These are phyloP conservation scores for Helminthosporium solani DNA, from an alignment of 2,329 filamentous ascomycete species.

Conservation along the genomic window DNA sequence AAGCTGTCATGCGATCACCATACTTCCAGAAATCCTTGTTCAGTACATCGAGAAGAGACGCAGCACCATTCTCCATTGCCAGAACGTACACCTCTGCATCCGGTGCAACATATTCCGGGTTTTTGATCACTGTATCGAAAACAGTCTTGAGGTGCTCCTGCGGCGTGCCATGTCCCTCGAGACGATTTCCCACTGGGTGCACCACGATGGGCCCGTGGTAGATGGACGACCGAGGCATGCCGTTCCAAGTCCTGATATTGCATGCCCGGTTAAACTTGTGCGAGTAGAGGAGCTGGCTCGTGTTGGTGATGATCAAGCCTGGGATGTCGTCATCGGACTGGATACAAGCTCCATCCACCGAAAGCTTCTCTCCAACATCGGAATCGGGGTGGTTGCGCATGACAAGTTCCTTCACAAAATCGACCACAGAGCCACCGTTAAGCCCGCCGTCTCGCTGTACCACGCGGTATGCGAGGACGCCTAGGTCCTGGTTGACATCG, in stretches of 20 bases:
- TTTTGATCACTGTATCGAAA: slow-evolving; percentile 63
- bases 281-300: slow-evolving; percentile 76
- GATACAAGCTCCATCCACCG: slow-evolving; percentile 22
- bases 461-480: slow-evolving; percentile 70
- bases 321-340: slow-evolving; percentile 38
- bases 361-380: slow-evolving; percentile 11
- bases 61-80: slow-evolving; percentile 67
- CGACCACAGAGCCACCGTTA: slow-evolving; percentile 67
- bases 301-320: slow-evolving; percentile 74
- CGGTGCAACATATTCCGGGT: slow-evolving; percentile 45
- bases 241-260: slow-evolving; percentile 61
- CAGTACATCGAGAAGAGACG: slow-evolving; percentile 60
- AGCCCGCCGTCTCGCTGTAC: slow-evolving; percentile 65
- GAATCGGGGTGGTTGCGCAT: slow-evolving; percentile 17
- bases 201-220: slow-evolving; percentile 59
- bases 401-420: slow-evolving; percentile 56
- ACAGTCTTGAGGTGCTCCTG: slow-evolving; percentile 66
- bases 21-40: slow-evolving; percentile 47
- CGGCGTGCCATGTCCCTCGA: slow-evolving; percentile 60
- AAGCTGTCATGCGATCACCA: slow-evolving; percentile 27
- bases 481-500: slow-evolving; percentile 70
- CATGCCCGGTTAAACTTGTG: slow-evolving; percentile 57
- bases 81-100: slow-evolving; percentile 67
- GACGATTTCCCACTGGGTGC: slow-evolving; percentile 58
- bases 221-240: slow-evolving; percentile 60